Evolutionary conservation across 345 rosid species (phyloP).

Genomic region (Schrenkiella parvula): DNA sequence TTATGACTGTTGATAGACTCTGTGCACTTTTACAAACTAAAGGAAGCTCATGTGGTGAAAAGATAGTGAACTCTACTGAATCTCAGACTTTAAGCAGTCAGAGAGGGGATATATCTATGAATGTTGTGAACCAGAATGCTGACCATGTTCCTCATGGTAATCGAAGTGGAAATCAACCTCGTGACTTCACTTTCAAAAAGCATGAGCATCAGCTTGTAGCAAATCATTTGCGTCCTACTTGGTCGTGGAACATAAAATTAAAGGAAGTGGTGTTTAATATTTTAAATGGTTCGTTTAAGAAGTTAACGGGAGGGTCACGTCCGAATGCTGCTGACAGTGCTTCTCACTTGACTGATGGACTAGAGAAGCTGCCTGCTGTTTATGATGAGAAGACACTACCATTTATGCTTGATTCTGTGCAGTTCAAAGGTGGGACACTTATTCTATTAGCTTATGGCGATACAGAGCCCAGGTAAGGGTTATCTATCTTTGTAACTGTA

Average conservation of each 20-base stretch:
- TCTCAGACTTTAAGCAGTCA: constrained; percentile 24
- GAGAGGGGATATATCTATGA: constrained; percentile 27
- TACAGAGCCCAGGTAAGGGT: constrained; percentile 75
- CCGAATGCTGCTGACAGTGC: constrained; percentile 55
- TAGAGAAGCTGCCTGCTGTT: constrained; percentile 51
- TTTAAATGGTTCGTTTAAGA: constrained; percentile 42
- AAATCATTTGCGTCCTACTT: constrained; percentile 30
- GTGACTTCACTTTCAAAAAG: constrained; percentile 32
- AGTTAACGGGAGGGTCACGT: constrained; percentile 40
- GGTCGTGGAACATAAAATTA: constrained; percentile 38
- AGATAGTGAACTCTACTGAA: constrained; percentile 28
- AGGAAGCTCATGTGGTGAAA: constrained; percentile 32
- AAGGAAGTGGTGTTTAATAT: constrained; percentile 32
- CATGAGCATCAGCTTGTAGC: constrained; percentile 37
- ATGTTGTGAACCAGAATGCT: constrained; percentile 25
- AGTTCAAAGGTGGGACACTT: constrained; percentile 78
- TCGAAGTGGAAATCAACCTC: constrained; percentile 33
- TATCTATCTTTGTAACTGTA: constrained; percentile 3
- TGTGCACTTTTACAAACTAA: constrained; percentile 34
- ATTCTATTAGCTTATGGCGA: constrained; percentile 89
- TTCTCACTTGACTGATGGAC: constrained; percentile 58
- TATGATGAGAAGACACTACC: constrained; percentile 67
- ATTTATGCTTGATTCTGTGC: constrained; percentile 81
- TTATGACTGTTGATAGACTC: constrained; percentile 52
- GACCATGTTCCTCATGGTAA: constrained; percentile 32